Evolutionary conservation across 1,139 yeast genomes (phyloP).

Genomic region (Protomyces gravidus): DNA sequence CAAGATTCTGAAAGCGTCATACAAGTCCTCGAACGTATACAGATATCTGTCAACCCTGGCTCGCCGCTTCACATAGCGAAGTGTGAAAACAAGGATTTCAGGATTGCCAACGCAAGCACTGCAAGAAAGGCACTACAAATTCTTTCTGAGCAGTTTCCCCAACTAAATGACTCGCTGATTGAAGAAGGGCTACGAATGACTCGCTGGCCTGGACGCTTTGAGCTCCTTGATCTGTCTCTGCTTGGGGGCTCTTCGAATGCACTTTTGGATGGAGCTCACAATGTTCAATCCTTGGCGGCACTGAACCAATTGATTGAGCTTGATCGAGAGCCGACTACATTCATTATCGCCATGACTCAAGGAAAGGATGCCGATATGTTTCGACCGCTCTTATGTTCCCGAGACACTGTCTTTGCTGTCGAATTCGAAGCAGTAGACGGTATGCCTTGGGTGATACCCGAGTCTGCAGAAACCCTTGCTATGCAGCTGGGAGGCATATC

Average conservation of each 20-base stretch:
- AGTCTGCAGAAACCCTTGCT: constrained; percentile 45
- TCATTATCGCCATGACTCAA: constrained; percentile 65
- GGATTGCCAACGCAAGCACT: constrained; percentile 14
- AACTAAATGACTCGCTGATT: constrained; percentile 54
- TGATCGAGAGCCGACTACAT: constrained; percentile 47
- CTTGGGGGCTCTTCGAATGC: constrained; percentile 50
- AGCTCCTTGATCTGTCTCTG: constrained; percentile 52
- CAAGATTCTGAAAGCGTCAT: constrained; percentile 43
- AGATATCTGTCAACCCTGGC: constrained; percentile 48
- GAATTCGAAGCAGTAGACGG: constrained; percentile 68
- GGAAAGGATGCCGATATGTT: constrained; percentile 64
- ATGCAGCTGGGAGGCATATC: constrained; percentile 7
- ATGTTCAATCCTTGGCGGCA: constrained; percentile 59
- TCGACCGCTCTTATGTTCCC: constrained; percentile 47
- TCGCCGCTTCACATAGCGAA: constrained; percentile 2
- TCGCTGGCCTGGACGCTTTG: constrained; percentile 94
- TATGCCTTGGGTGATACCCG: constrained; percentile 86
- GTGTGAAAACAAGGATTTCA: not conserved
- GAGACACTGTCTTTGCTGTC: constrained; percentile 61
- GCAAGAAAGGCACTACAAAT: constrained; percentile 11
- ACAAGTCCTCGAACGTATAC: constrained; percentile 54
- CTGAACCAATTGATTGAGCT: not conserved
- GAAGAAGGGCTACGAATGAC: constrained; percentile 62
- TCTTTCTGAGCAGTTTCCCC: constrained; percentile 43
- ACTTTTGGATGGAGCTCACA: constrained; percentile 95